Evolutionary conservation across 2,329 filamentous ascomycete genomes (phyloP), one percentile per base, ranked within the genome.

Genomic region (Mollisia scopiformis): DNA sequence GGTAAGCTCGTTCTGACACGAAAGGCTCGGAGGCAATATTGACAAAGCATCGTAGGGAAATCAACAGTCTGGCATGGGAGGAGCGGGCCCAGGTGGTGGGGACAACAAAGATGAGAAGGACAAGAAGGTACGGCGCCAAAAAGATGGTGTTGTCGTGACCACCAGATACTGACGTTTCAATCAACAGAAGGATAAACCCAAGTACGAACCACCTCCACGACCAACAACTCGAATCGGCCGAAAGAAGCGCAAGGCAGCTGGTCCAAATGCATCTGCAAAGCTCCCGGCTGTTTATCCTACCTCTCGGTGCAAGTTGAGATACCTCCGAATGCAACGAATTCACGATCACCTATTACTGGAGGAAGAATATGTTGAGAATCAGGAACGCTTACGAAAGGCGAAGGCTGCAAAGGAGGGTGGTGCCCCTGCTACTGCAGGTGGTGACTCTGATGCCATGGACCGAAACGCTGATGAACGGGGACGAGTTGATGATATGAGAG

Each of bases 311-410:
- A 99, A 99, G 83, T 86, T 99, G 69, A 89, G 94, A 71, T 92
- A 98, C 66, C 86, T 99, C 62, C 92, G 95, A 72, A 97, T 99
- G 95, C 95, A 99, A 81, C 89, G 95, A 73, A 93, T 98, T 71
- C 96, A 99, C 82, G 95, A 99, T 75, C 95, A 99, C 74, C 84
- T 99, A 63, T 82, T 99, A 64, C 87, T 99, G 30, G 95, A 99
- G 77, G 95, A 99, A 76, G 95, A 99, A 79, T 99, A 97, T 69
- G 95, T 99, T 64, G 94, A 98, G 82, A 99, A 99, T 77, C 95
- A 99, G 79, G 95, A 99, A 79, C 91, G 92, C 49, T 82, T 97
- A 71, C 89, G 96, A 72, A 97, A 97, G 78, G 90, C 93, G 66
- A 97, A 97, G 84, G 85, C 88, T 1, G 89, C 86, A 58, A 90